Evolutionary conservation across 1,284 basidiomycete genomes (phyloP), one percentile per base, ranked within the genome.

Genomic region (Phellopilus nigrolimitatus): DNA sequence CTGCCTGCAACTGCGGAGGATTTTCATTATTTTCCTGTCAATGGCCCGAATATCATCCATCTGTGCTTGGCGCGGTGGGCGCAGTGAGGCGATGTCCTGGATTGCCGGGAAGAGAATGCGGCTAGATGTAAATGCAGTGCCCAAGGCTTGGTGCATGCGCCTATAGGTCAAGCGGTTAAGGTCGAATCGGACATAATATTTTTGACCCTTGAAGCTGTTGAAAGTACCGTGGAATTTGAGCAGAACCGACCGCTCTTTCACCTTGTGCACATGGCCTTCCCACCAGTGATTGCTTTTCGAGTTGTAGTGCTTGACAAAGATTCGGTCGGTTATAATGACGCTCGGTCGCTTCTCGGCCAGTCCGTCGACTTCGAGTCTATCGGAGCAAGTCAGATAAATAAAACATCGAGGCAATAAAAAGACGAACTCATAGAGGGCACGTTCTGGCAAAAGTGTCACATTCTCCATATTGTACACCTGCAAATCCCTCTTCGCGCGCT

Each of bases 131-230:
- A 64, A 65, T 36, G 74, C 27, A 8, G 10, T 10, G 5, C 10
- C 67, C 19, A 84, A 64, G 0, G 80, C 78, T 56, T 82, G 75
- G 56, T 83, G 79, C 72, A 77, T 76, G 34, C 78, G 66, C 21
- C 76, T 70, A n/a, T 71, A 64, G 0, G 73, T 67, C 21, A 76
- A 63, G 2, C 76, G 72, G 54, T 76, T 77, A 25, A 78, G 61
- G 15, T 70, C 68, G 54, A 80, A 78, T 17, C 69, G 69, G 17
- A 79, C 66, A 44, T 75, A 69, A 56, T 76, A 77, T 42, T 66
- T 71, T 19, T 62, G 69, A 3, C 72, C 73, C 40, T 59, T 60
- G 56, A 69, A 69, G 15, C 61, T 64, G 51, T 63, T 70, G 60
- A 80, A 81, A 8, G 61, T 60, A 1, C 65, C 61, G 33, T 66